These are phyloP conservation scores for Stevia rebaudiana DNA, from an alignment of 140 eudicot genomes.

Conservation along the genomic window DNA sequence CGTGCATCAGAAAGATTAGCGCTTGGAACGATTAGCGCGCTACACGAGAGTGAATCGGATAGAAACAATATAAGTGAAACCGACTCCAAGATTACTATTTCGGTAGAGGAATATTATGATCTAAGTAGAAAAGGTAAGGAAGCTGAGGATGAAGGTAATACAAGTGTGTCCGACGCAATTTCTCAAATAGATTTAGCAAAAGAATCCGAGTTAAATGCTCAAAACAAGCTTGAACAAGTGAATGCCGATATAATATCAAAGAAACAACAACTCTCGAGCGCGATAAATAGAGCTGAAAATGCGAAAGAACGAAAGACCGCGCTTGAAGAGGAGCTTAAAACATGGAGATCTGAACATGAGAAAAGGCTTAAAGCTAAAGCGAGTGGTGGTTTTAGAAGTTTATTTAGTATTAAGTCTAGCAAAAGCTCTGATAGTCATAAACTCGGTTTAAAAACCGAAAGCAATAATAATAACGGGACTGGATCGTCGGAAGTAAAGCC, in stretches of 20 bases:
- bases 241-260: conserved; percentile 35
- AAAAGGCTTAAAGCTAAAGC: conserved; percentile 40
- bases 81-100: conserved; percentile 42
- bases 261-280: conserved; percentile 42
- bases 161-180: conserved; percentile 48
- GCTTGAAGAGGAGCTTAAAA: conserved; percentile 50
- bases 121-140: conserved; percentile 57
- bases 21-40: conserved; percentile 56
- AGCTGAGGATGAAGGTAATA: conserved; percentile 60
- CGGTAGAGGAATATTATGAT: conserved; percentile 71
- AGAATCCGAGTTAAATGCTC: conserved; percentile 45
- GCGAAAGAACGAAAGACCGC: conserved; percentile 62
- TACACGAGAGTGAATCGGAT: conserved; percentile 60
- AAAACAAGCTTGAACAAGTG: conserved; percentile 52
- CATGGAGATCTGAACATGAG: conserved; percentile 56
- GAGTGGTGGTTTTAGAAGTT: conserved; percentile 10
- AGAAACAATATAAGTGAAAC: conserved; percentile 31
- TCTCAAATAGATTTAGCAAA: conserved; percentile 56
- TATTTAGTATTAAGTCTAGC: conserved; percentile 21
- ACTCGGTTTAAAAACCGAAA: conserved; percentile 20
- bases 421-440: conserved; percentile 15
- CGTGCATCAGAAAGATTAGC: conserved; percentile 73
- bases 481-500: conserved; percentile 35
- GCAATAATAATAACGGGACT: conserved; percentile 30
- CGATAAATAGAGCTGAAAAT: conserved; percentile 48